Evolutionary conservation across 1,284 basidiomycete species (phyloP).

Genomic region (Malassezia cuniculi): DNA sequence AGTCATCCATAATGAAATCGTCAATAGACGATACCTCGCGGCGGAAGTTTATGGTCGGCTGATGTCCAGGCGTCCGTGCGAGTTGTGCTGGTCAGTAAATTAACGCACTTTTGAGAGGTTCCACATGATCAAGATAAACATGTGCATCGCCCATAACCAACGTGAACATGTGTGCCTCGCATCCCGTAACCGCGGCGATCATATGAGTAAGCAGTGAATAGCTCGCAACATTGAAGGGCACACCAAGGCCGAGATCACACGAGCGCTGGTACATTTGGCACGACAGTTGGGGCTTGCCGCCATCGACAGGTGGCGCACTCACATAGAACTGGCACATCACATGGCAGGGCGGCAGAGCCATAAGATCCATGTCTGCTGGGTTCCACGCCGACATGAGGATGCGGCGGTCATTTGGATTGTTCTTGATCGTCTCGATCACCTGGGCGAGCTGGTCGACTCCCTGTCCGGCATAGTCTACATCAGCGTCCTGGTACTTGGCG

Average conservation of each 20-base stretch:
- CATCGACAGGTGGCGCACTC: conserved; percentile 55
- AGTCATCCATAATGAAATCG: conserved; percentile 66
- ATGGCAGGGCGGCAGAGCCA: conserved; percentile 97
- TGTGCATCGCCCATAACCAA: conserved; percentile 91
- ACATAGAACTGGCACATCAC: conserved; percentile 99
- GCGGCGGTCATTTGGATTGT: conserved; percentile 85
- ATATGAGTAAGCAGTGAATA: conserved; percentile 93
- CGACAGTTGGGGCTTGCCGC: conserved; percentile 50
- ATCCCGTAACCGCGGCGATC: conserved; percentile 79
- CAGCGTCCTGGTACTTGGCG: conserved; percentile 69
- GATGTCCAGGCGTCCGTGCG: conserved; percentile 61
- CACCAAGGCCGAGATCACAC: conserved; percentile 83
- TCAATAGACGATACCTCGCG: conserved; percentile 59
- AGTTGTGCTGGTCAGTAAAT: conserved; percentile 52
- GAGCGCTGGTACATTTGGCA: conserved; percentile 98
- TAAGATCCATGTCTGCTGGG: conserved; percentile 73
- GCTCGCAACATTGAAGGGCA: conserved; percentile 93
- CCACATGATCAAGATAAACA: conserved; percentile 84
- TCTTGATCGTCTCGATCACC: conserved; percentile 78
- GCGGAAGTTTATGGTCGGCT: conserved; percentile 67
- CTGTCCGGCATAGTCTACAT: conserved; percentile 63
- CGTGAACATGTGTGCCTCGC: conserved; percentile 72
- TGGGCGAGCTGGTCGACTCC: conserved; percentile 86
- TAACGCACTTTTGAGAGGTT: conserved; percentile 55
- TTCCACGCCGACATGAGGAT: conserved; percentile 97